A percentile compares a stretch with the other conserved stretches of the same genome.
These are phyloP conservation scores for Mycena albidolilacea DNA, from an alignment of 768 basidiomycete species.

Conservation along the genomic window DNA sequence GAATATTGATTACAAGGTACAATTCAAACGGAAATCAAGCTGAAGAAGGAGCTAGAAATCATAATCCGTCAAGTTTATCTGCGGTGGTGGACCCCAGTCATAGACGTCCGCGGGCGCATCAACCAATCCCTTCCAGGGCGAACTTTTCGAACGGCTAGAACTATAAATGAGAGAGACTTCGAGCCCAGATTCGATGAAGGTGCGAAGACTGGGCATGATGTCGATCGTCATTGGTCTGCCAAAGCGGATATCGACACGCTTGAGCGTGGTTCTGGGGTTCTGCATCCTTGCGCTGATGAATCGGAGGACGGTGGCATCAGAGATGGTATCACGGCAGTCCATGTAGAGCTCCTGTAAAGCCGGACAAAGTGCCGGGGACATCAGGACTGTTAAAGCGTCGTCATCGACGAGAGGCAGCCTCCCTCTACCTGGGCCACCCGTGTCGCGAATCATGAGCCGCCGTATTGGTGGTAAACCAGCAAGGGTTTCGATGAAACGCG, in stretches of 20 bases:
- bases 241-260: neutral
- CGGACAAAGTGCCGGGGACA: neutral
- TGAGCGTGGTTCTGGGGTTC: neutral
- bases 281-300: neutral
- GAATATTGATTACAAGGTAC: too few species aligned
- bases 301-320: neutral
- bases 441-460: neutral
- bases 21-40: too few species aligned
- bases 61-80: too few species aligned
- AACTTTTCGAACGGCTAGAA: neutral
- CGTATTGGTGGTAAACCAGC: neutral
- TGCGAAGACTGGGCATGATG: neutral
- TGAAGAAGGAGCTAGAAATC: too few species aligned
- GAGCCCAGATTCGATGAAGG: neutral
- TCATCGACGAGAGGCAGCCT: neutral
- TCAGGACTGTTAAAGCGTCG: too few species aligned
- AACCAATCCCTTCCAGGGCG: neutral
- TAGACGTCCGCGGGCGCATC: neutral
- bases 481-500: neutral
- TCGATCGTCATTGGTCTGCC: neutral
- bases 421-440: too few species aligned
- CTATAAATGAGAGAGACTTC: neutral
- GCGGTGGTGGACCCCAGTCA: neutral
- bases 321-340: neutral
- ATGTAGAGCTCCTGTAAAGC: neutral